Percentiles rank a stretch among this genome's conserved stretches.
These are phyloP conservation scores for Dimargaris xerosporica DNA, from an alignment of 192 early-diverging fungal genomes.

Conservation along the genomic window DNA sequence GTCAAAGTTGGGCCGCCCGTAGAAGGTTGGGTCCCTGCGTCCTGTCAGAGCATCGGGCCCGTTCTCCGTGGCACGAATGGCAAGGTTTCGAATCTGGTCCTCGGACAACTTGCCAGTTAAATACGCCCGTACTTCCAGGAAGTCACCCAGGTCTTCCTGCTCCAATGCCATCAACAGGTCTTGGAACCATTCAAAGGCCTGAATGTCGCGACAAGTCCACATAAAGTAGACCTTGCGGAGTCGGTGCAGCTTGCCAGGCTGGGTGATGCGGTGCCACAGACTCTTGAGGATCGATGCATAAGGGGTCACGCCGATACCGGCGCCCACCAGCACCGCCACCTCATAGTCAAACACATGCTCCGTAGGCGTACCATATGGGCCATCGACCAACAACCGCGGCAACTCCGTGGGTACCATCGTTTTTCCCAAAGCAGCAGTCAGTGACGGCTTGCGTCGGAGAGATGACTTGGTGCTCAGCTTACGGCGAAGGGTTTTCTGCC, in stretches of 20 bases:
- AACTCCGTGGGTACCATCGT: slow-evolving; percentile 21
- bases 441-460: no score
- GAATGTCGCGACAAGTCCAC: slow-evolving; percentile 61
- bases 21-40: slow-evolving; percentile 24
- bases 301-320: slow-evolving; percentile 74
- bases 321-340: slow-evolving; percentile 47
- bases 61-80: slow-evolving; percentile 32
- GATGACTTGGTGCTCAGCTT: slow-evolving; percentile 1
- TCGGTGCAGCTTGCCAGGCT: slow-evolving; percentile 31
- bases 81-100: slow-evolving; percentile 45
- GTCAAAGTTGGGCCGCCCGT: slow-evolving; percentile 33
- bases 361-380: slow-evolving; percentile 50
- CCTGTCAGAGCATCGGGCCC: slow-evolving; percentile 32
- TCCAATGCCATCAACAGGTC: slow-evolving; percentile 50
- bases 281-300: slow-evolving; percentile 57
- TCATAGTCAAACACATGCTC: slow-evolving; percentile 69
- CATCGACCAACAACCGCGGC: slow-evolving; percentile 47
- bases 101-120: slow-evolving; percentile 48
- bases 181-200: slow-evolving; percentile 71
- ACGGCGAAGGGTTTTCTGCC: neutral
- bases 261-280: slow-evolving; percentile 50
- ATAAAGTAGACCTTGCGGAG: slow-evolving; percentile 59
- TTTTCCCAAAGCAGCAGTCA: neutral
- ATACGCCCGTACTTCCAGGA: slow-evolving; percentile 53
- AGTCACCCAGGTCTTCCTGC: slow-evolving; percentile 35